These are phyloP conservation scores for Neurospora sp. DNA, from an alignment of 495 filamentous ascomycete species.

Conservation along the genomic window DNA sequence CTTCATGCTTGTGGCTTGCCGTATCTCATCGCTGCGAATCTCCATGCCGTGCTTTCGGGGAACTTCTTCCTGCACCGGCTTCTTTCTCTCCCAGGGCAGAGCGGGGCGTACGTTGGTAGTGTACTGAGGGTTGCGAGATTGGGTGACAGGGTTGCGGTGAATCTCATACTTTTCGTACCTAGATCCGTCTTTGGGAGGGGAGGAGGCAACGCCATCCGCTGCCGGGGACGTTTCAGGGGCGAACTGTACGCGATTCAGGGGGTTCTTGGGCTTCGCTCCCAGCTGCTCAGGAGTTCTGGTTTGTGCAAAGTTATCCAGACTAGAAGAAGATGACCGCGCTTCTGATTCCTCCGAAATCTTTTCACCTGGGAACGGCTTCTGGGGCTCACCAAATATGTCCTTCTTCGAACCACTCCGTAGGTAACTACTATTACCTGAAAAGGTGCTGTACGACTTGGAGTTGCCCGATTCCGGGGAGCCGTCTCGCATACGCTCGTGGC, in stretches of 20 bases:
- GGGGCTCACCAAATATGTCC: slow-evolving; percentile 47
- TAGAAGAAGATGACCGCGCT: slow-evolving; percentile 18
- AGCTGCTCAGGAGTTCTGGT: slow-evolving; percentile 20
- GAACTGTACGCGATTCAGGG: slow-evolving; percentile 45
- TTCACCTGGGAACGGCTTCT: slow-evolving; percentile 56
- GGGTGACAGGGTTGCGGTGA: slow-evolving; percentile 65
- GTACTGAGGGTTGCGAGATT: slow-evolving; percentile 65
- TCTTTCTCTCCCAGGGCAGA: slow-evolving; percentile 17
- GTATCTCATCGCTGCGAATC: slow-evolving; percentile 75
- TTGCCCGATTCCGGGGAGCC: slow-evolving; percentile 14
- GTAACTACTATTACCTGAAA: slow-evolving; percentile 16
- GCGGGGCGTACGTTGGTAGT: slow-evolving; percentile 46
- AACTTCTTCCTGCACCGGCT: slow-evolving; percentile 15
- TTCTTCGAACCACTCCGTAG: slow-evolving; percentile 42
- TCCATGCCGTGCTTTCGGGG: slow-evolving; percentile 65
- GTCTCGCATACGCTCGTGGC: slow-evolving; percentile 21
- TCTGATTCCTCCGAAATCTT: slow-evolving; percentile 85
- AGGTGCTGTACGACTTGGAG: slow-evolving; percentile 18
- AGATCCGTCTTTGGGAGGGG: slow-evolving; percentile 45
- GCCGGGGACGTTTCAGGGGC: slow-evolving; percentile 24
- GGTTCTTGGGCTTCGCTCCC: slow-evolving; percentile 46
- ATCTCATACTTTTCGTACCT: slow-evolving; percentile 64
- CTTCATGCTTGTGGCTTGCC: slow-evolving; percentile 81
- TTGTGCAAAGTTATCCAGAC: background rate
- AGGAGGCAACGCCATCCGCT: slow-evolving; percentile 4